Conservation (phyloP, 768 basidiomycete species). For the Panus rudis region DNA sequence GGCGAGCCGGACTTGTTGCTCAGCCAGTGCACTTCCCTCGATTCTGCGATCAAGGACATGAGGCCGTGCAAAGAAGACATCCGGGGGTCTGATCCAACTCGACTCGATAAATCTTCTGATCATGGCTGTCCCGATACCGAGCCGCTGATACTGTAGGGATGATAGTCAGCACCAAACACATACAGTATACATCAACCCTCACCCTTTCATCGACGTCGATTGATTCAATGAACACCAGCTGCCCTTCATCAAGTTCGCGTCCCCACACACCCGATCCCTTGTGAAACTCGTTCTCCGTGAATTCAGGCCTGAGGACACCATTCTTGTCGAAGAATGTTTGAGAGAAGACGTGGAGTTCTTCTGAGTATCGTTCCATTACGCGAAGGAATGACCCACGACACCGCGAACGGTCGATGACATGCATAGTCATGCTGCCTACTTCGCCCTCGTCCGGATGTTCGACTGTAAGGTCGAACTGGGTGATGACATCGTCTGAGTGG, state of each 20-base stretch:
- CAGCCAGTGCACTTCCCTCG: too few relatives aligned
- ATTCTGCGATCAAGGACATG: slow-evolving; percentile 1
- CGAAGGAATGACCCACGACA: slow-evolving; percentile 2
- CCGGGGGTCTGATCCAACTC: background rate
- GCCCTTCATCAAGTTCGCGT: slow-evolving; percentile 21
- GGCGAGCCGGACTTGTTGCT: too few relatives aligned
- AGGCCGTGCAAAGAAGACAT: slow-evolving; percentile 12
- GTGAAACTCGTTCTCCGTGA: slow-evolving; percentile 21
- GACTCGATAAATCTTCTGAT: slow-evolving; percentile 8
- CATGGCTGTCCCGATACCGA: slow-evolving; percentile 9
- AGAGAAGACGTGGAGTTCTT: slow-evolving; percentile 27
- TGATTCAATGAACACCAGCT: slow-evolving; percentile 22
- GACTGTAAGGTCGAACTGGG: too few relatives aligned
- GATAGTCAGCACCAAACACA: background rate
- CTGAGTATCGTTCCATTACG: slow-evolving; percentile 24
- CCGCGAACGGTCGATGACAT: slow-evolving; percentile 6
- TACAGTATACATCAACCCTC: too few relatives aligned
- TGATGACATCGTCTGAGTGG: too few relatives aligned
- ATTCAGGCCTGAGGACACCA: slow-evolving; percentile 17
- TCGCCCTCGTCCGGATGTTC: slow-evolving; percentile 5
- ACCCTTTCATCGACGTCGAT: slow-evolving; percentile 21
- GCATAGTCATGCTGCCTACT: slow-evolving; percentile 6
- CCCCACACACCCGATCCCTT: slow-evolving; percentile 29
- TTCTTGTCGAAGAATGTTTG: slow-evolving; percentile 23
- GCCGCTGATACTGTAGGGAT: slow-evolving; percentile 1